phyloP scores from a whole-genome alignment of 2,329 filamentous ascomycete genomes.

The Epichloe sylvatica region DNA sequence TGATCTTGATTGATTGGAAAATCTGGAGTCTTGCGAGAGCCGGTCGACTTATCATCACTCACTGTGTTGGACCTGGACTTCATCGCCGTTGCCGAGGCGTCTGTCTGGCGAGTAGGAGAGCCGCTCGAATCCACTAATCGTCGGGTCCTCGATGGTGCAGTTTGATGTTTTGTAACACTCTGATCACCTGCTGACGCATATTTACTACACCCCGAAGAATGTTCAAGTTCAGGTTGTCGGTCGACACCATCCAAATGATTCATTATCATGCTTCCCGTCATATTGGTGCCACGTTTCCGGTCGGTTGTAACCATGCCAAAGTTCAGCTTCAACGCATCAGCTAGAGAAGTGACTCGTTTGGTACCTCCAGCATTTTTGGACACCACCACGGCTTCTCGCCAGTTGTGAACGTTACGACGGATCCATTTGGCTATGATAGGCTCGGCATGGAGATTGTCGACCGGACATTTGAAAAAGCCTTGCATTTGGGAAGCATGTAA shows the following conservation, averaged over 20 bases:
- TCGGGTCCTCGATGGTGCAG: slow-evolving; percentile 6
- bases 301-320: slow-evolving; percentile 94
- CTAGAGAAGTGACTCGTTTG: slow-evolving; percentile 89
- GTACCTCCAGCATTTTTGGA: slow-evolving; percentile 97
- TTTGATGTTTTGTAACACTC: slow-evolving; percentile 9
- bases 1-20: slow-evolving; percentile 22
- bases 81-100: slow-evolving; percentile 5
- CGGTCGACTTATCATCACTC: slow-evolving; percentile 9
- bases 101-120: slow-evolving; percentile 24
- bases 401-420: slow-evolving; percentile 69
- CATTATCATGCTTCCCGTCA: slow-evolving; percentile 69
- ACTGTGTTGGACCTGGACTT: slow-evolving; percentile 7
- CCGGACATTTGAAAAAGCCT: slow-evolving; percentile 94
- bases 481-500: slow-evolving; percentile 98
- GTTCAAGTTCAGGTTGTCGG: slow-evolving; percentile 29
- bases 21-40: slow-evolving; percentile 15
- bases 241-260: slow-evolving; percentile 49
- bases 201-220: slow-evolving; percentile 11
- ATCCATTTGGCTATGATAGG: slow-evolving; percentile 95
- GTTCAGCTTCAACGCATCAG: slow-evolving; percentile 90
- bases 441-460: slow-evolving; percentile 94
- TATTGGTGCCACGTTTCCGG: slow-evolving; percentile 51
- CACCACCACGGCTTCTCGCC: slow-evolving; percentile 86
- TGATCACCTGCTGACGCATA: slow-evolving; percentile 10
- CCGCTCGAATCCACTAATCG: slow-evolving; percentile 27